These are phyloP conservation scores for Ophiobolus disseminans DNA, from an alignment of 2,329 filamentous ascomycete species.

Conservation along the genomic window DNA sequence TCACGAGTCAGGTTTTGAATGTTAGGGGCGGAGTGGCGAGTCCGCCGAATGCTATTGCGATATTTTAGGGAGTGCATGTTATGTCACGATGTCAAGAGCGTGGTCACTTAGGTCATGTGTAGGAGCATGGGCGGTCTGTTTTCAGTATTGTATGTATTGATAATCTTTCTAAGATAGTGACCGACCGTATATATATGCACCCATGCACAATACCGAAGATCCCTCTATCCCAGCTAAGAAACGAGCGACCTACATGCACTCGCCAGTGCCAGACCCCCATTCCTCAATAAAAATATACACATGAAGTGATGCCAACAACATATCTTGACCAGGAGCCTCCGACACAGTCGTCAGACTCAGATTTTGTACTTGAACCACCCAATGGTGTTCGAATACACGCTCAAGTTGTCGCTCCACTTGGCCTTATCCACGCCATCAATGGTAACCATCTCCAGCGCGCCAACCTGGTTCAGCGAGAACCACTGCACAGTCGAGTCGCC, in stretches of 20 bases:
- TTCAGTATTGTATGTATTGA: neutral
- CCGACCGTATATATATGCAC: neutral
- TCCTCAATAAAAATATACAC: constrained; percentile 1
- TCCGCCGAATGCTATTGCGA: constrained; percentile 42
- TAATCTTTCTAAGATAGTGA: constrained; percentile 1
- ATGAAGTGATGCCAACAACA: neutral
- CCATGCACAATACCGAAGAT: neutral
- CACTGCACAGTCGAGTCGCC: constrained; percentile 49
- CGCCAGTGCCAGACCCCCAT: neutral
- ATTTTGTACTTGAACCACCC: constrained; percentile 39
- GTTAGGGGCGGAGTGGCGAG: constrained; percentile 46
- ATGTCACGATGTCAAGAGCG: no score
- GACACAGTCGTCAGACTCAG: neutral
- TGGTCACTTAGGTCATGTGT: no score
- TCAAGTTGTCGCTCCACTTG: constrained; percentile 56
- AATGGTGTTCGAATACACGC: constrained; percentile 47
- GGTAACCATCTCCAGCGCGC: constrained; percentile 56
- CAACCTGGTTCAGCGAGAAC: constrained; percentile 60
- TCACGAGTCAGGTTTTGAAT: constrained; percentile 54
- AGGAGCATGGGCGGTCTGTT: no score
- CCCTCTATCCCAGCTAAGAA: neutral
- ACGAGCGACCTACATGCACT: constrained; percentile 7
- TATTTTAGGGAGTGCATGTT: constrained; percentile 31
- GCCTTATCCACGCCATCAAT: constrained; percentile 54
- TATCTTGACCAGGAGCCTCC: neutral